A percentile compares a stretch with the other conserved stretches of the same genome.
These are phyloP conservation scores for Microcyclosporella mali DNA, from an alignment of 2,329 filamentous ascomycete species.

Conservation along the genomic window DNA sequence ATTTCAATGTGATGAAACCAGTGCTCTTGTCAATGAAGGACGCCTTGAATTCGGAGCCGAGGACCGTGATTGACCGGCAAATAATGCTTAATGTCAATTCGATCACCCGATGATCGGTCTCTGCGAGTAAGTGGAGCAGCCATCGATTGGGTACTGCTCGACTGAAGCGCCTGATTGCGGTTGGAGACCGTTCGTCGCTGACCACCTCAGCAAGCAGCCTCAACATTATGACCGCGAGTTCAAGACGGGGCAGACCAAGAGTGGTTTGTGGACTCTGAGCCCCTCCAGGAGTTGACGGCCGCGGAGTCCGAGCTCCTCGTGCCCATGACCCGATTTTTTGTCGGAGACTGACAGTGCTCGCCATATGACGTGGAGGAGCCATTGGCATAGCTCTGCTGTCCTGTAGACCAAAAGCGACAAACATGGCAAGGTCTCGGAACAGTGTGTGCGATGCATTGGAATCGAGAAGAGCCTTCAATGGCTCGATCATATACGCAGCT, in stretches of 20 bases:
- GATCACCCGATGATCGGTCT: slow-evolving; percentile 77
- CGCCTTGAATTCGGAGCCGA: slow-evolving; percentile 72
- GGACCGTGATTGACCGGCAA: slow-evolving; percentile 72
- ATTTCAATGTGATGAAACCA: slow-evolving; percentile 79
- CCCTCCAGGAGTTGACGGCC: slow-evolving; percentile 24
- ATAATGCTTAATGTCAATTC: slow-evolving; percentile 76
- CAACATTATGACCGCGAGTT: slow-evolving; percentile 27
- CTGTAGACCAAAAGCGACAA: slow-evolving; percentile 88
- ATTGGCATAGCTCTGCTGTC: slow-evolving; percentile 42
- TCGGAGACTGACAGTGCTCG: slow-evolving; percentile 23
- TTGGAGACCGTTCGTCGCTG: slow-evolving; percentile 20
- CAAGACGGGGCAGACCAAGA: slow-evolving; percentile 20
- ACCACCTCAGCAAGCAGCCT: slow-evolving; percentile 24
- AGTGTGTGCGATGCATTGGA: slow-evolving; percentile 78
- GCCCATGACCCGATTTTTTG: slow-evolving; percentile 27
- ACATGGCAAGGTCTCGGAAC: slow-evolving; percentile 78
- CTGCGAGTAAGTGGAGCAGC: slow-evolving; percentile 73
- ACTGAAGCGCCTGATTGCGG: slow-evolving; percentile 61
- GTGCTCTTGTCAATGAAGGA: slow-evolving; percentile 84
- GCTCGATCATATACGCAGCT: slow-evolving; percentile 67
- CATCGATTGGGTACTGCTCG: slow-evolving; percentile 88
- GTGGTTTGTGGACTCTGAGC: slow-evolving; percentile 2
- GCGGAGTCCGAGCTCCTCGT: slow-evolving; percentile 18
- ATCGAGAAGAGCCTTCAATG: slow-evolving; percentile 72
- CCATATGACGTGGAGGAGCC: slow-evolving; percentile 20